A percentile compares a stretch with the other conserved stretches of the same genome.
Evolutionary conservation across 2,329 filamentous ascomycete genomes (phyloP).

Genomic region (Leptographium lundbergii): DNA sequence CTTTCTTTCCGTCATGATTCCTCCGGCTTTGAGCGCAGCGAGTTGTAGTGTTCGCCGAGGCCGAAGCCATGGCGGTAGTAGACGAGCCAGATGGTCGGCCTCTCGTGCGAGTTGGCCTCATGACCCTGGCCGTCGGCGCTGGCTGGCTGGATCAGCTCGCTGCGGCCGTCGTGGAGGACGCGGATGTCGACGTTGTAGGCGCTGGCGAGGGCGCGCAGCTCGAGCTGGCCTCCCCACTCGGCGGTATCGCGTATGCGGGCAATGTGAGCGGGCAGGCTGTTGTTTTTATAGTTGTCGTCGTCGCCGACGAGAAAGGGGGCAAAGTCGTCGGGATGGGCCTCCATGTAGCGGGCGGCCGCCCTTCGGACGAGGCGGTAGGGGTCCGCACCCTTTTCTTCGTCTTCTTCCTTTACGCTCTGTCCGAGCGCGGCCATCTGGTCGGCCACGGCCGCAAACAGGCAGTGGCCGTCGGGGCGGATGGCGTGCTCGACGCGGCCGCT

Average conservation of each 20-base stretch:
- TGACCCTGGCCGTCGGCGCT: constrained; percentile 18
- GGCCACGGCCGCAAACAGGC: constrained; percentile 82
- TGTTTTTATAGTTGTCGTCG: constrained; percentile 24
- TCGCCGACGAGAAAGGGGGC: constrained; percentile 45
- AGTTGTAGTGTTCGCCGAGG: constrained; percentile 95
- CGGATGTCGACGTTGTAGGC: constrained; percentile 70
- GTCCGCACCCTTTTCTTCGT: constrained; percentile 8
- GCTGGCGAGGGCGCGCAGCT: constrained; percentile 72
- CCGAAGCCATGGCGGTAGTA: constrained; percentile 94
- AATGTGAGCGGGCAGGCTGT: constrained; percentile 54
- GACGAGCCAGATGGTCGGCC: constrained; percentile 68
- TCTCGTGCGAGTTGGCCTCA: constrained; percentile 5
- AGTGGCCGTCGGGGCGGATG: constrained; percentile 86
- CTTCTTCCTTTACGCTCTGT: constrained; percentile 25
- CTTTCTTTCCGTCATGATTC: background rate
- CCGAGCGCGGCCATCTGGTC: constrained; percentile 56
- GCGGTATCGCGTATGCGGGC: constrained; percentile 71
- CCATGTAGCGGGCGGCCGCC: constrained; percentile 68
- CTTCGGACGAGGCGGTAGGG: constrained; percentile 37
- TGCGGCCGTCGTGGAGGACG: constrained; percentile 72
- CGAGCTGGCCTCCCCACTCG: constrained; percentile 92
- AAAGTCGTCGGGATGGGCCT: constrained; percentile 64
- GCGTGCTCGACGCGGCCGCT: constrained; percentile 60
- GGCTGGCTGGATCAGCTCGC: constrained; percentile 57
- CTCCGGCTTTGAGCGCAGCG: constrained; percentile 41